Percentiles rank a stretch among this genome's conserved stretches.
Evolutionary conservation across 192 early-diverging fungal species (phyloP).

Genomic region (Coemansia sp.): DNA sequence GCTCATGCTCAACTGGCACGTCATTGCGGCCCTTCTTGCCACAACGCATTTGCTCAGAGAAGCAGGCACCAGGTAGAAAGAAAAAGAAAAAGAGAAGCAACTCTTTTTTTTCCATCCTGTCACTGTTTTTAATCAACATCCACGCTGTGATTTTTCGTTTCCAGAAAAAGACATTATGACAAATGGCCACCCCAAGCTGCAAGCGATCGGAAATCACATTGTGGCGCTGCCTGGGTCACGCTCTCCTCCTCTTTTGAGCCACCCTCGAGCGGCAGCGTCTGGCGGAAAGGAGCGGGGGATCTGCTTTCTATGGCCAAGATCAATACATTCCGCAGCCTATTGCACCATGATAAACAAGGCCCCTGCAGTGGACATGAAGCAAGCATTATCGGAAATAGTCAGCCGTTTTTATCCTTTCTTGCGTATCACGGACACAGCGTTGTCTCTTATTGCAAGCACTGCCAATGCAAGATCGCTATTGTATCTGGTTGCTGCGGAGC

Average conservation of each 20-base stretch:
- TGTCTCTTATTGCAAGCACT: too few relatives aligned
- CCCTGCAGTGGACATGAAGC: neutral
- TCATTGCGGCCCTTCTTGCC: neutral
- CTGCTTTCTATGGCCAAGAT: neutral
- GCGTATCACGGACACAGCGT: neutral
- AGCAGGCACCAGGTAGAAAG: neutral
- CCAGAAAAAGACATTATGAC: neutral
- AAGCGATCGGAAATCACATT: constrained; percentile 42
- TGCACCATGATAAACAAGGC: neutral
- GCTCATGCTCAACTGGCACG: neutral
- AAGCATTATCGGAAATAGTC: neutral
- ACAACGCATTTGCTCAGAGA: too few relatives aligned
- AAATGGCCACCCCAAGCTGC: constrained; percentile 12
- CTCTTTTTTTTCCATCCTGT: neutral
- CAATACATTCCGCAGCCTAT: neutral
- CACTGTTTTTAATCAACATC: neutral
- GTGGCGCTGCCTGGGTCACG: constrained; percentile 14
- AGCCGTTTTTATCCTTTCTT: neutral
- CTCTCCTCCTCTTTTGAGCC: neutral
- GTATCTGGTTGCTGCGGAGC: too few relatives aligned
- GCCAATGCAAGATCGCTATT: too few relatives aligned
- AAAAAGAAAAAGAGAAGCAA: neutral
- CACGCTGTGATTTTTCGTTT: neutral
- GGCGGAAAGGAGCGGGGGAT: neutral
- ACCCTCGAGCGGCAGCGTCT: neutral